phyloP scores from a whole-genome alignment of 2,329 filamentous ascomycete genomes.

The Colletotrichum navitas region DNA sequence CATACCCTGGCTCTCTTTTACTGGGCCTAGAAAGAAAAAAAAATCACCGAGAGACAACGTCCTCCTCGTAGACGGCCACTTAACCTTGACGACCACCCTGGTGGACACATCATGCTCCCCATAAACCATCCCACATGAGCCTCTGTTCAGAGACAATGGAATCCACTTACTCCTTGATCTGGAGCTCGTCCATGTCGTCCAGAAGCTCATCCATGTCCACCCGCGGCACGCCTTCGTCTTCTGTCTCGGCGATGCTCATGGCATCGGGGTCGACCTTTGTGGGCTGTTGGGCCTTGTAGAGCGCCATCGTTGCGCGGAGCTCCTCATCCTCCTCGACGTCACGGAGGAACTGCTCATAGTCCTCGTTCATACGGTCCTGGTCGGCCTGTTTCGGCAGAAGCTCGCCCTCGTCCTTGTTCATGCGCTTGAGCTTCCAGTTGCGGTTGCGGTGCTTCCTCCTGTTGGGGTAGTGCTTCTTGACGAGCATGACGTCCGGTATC shows the following conservation, averaged over 20 bases:
- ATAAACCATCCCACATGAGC: neutral
- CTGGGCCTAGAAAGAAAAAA: conserved; percentile 17
- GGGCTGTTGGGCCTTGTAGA: conserved; percentile 80
- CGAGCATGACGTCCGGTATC: conserved; percentile 92
- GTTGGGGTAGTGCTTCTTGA: conserved; percentile 96
- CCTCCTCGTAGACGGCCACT: conserved; percentile 34
- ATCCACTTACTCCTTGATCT: conserved; percentile 66
- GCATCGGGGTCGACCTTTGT: conserved; percentile 68
- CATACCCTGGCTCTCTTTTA: conserved; percentile 12
- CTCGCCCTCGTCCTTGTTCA: conserved; percentile 90
- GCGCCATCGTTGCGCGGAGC: conserved; percentile 82
- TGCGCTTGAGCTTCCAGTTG: conserved; percentile 95
- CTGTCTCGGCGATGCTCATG: conserved; percentile 77
- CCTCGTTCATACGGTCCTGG: conserved; percentile 87
- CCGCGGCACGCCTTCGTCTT: conserved; percentile 73
- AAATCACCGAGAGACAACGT: conserved; percentile 14
- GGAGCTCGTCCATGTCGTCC: conserved; percentile 93
- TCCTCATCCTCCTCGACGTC: conserved; percentile 98
- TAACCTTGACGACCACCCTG: conserved; percentile 23
- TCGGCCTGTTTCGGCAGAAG: conserved; percentile 88
- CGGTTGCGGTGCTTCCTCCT: conserved; percentile 86
- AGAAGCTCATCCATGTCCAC: conserved; percentile 86
- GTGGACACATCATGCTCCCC: conserved; percentile 12
- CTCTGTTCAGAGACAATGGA: neutral
- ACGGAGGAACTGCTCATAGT: conserved; percentile 97